Base-by-base conservation (phyloP, 1,139 yeast species). In the Blastobotrys persicus region DNA sequence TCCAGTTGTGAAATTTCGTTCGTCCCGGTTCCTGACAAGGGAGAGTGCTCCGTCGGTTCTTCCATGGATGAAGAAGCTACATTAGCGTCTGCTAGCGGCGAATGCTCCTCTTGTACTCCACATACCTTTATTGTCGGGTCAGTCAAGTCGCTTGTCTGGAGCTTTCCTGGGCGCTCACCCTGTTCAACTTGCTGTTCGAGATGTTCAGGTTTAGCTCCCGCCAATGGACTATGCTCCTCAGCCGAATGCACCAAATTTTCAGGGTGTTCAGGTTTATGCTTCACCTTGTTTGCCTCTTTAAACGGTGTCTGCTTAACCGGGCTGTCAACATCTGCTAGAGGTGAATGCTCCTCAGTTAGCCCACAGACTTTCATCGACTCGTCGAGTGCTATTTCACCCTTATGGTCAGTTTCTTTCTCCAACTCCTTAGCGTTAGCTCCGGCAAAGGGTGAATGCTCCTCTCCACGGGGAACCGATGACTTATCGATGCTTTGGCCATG, bases 191-290 rank as follows among this genome's bases (percentile, higher is more conserved):
- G 28, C 9, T 23, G 28, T 9, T 23, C 28, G 9, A 23, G 28
- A 9, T 23, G 28, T 23, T 23, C 28, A 23, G 28, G 28, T 9
- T 23, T 23, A 9, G 31, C 19, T 4, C 34, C 34, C 2, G 31
- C 20, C 31, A 42, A 16, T 3, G 45, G 45, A 13, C 39, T 6
- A 13, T 42, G 40, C 9, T 32, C 39, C 32, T 32, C 40, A 3
- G 14, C 19, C 9, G 37, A 16, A 9, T 31, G 33, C 33, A 3
- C 39, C 19, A 32, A 16, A 13, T 13, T 12, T 9, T 23, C 9
- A 23, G 28, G 28, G 9, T 23, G 28, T 9, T 23, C 28, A 6
- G 28, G 28, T 9, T 23, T 23, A 23, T 23, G 5, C 28, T 23
- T 23, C 28, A 6, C 28, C 28, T 23, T 23, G 9, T 23, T 5